Evolutionary conservation across 2,329 filamentous ascomycete genomes (phyloP).

Genomic region (Coniochaeta sp.): DNA sequence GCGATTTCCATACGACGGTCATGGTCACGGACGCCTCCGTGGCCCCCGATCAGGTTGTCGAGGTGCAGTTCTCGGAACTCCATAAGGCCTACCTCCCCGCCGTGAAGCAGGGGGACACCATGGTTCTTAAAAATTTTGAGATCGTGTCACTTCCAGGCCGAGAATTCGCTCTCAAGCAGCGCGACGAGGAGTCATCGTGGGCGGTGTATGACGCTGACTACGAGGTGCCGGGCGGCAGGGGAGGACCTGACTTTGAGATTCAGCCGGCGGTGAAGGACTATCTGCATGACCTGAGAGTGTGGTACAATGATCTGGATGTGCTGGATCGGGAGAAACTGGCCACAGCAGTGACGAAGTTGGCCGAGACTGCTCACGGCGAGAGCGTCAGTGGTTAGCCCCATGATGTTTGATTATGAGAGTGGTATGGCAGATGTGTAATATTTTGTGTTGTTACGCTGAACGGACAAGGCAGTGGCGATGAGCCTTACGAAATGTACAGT

Average conservation of each 20-base stretch:
- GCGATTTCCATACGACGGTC: conserved; percentile 53
- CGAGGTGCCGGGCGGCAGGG: conserved; percentile 42
- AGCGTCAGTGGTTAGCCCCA: not conserved
- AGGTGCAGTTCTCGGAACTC: conserved; percentile 51
- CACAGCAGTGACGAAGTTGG: not conserved
- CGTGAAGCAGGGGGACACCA: conserved; percentile 45
- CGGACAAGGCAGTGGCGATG: not conserved
- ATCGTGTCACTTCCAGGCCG: conserved; percentile 45
- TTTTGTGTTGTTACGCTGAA: not conserved
- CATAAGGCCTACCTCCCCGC: conserved; percentile 49
- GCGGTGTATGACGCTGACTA: conserved; percentile 47
- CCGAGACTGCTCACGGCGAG: not conserved
- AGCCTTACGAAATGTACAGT: not conserved
- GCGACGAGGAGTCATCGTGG: conserved; percentile 50
- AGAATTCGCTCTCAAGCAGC: conserved; percentile 41
- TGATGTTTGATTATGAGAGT: not conserved
- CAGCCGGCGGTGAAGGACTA: conserved; percentile 42
- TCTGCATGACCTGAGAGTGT: conserved; percentile 19
- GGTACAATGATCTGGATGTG: not conserved
- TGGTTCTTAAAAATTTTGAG: conserved; percentile 49
- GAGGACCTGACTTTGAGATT: conserved; percentile 42
- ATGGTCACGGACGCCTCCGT: conserved; percentile 48
- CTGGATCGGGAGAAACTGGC: not conserved
- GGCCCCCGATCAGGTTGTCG: conserved; percentile 38
- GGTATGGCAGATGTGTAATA: not conserved